Conservation (phyloP, 2,329 filamentous ascomycete species). For the Hypomyces perniciosus region DNA sequence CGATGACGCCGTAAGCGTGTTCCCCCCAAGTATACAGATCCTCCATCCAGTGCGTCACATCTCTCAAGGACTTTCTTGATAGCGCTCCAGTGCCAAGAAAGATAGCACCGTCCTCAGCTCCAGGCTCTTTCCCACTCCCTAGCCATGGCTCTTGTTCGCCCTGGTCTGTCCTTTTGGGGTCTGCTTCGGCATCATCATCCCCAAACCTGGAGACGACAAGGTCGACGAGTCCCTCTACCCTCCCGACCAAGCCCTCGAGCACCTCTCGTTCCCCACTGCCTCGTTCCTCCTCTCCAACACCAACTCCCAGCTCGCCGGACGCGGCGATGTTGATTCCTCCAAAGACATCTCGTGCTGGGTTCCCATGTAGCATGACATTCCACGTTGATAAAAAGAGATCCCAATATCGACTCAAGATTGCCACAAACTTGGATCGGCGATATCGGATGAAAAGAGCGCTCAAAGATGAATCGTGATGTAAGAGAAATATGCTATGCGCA, state of each 20-base stretch:
- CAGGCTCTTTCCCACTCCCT: constrained; percentile 61
- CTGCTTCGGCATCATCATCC: constrained; percentile 28
- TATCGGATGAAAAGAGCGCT: constrained; percentile 60
- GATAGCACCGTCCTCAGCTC: constrained; percentile 73
- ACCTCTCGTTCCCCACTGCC: constrained; percentile 92
- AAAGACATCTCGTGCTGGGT: constrained; percentile 73
- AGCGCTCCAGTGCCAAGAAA: constrained; percentile 77
- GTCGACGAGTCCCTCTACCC: constrained; percentile 81
- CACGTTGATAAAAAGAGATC: constrained; percentile 62
- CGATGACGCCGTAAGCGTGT: constrained; percentile 75
- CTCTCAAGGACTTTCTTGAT: constrained; percentile 62
- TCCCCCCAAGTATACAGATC: constrained; percentile 80
- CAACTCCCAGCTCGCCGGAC: constrained; percentile 85
- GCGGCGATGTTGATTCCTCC: constrained; percentile 82
- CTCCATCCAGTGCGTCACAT: constrained; percentile 81
- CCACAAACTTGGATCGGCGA: constrained; percentile 63
- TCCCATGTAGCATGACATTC: constrained; percentile 87
- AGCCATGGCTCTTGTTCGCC: constrained; percentile 53
- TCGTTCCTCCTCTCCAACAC: constrained; percentile 91
- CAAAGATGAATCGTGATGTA: constrained; percentile 78
- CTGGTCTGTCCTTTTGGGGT: constrained; percentile 17
- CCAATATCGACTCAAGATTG: constrained; percentile 76
- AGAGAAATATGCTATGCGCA: constrained; percentile 75
- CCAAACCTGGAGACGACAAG: constrained; percentile 84
- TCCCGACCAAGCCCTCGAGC: constrained; percentile 74